Base-by-base conservation (phyloP, 306 rosid species). In the Dalbergia cultrata region DNA sequence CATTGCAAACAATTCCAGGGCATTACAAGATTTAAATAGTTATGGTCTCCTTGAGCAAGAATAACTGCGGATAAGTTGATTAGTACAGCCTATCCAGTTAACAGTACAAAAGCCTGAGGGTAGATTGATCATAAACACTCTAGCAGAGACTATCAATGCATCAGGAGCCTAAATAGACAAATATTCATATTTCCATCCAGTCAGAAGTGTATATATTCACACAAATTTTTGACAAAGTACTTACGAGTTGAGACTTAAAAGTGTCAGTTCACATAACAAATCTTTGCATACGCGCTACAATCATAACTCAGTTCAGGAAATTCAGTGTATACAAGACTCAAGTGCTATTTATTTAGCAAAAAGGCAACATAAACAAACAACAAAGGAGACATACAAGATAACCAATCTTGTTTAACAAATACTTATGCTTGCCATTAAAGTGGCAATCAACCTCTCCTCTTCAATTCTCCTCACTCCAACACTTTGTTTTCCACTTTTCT, bases 311-410 rank as follows among this genome's bases (percentile, higher is more conserved):
- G 16, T 56, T 56, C 34, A 56, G n/a, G 9, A 67, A 54, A 26
- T 57, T 78, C 60, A 78, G 43, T n/a, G 62, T 54, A 39, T 67
- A 57, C 33, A 33, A 52, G 64, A 33, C 76, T 18, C 6, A 10
- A 70, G 14, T 33, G 7, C 44, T 19, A 18, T 9, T 67, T 52
- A 14, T 26, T 26, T 26, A 26, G 22, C 13, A 1, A 13, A 54
- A 53, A 16, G 50, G n/a, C 9, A 33, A 9, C 70, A 65, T 65
- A 43, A 16, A 18, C 70, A 37, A 65, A 54, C 70, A 37, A 65
- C 31, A 2, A 10, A 49, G 13, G 50, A 57, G 37, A 59, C 21
- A 74, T 8, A 37, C 81, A 77, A 66, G 45, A 63, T 64, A 52
- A 34, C 39, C 19, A 43, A 43, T 3, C 11, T 34, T 47, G 56